A percentile compares a stretch with the other conserved stretches of the same genome.
Evolutionary conservation across 2,329 filamentous ascomycete species (phyloP).

Genomic region (Chaetomiaceae sp.): DNA sequence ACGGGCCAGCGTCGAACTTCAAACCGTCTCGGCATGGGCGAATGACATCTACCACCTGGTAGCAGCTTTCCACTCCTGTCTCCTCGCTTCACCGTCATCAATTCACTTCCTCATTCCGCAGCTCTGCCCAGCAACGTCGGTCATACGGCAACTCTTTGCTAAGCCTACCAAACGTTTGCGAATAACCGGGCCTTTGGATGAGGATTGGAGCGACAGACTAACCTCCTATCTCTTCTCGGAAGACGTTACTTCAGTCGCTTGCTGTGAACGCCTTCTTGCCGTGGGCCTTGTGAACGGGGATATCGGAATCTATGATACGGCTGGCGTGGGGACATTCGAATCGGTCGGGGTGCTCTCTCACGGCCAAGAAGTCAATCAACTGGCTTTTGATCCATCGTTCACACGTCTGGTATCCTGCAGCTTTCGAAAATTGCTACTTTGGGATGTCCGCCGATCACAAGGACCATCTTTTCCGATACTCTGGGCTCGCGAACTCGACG

Average conservation of each 20-base stretch:
- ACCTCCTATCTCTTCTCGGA: background rate
- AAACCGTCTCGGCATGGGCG: background rate
- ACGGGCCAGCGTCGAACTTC: no score
- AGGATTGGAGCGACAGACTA: background rate
- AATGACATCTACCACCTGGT: background rate
- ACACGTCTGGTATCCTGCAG: background rate
- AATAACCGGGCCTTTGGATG: background rate
- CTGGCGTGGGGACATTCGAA: background rate
- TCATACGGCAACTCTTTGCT: slow-evolving; percentile 4
- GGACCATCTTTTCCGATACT: background rate
- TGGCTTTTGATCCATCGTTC: background rate
- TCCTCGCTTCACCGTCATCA: slow-evolving; percentile 1
- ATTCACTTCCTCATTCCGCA: slow-evolving; percentile 10
- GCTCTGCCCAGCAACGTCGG: slow-evolving; percentile 6
- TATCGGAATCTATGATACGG: background rate
- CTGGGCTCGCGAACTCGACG: background rate
- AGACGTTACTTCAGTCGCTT: background rate
- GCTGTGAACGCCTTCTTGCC: background rate
- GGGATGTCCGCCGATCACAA: background rate
- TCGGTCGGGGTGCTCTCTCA: background rate
- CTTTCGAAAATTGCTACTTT: background rate
- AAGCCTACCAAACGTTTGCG: background rate
- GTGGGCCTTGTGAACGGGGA: background rate
- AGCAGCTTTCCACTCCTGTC: background rate
- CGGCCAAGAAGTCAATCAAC: background rate